Percentiles rank a stretch among this genome's conserved stretches.
These are phyloP conservation scores for Forsythia viridissima DNA, from an alignment of 257 asterid genomes.

Conservation along the genomic window DNA sequence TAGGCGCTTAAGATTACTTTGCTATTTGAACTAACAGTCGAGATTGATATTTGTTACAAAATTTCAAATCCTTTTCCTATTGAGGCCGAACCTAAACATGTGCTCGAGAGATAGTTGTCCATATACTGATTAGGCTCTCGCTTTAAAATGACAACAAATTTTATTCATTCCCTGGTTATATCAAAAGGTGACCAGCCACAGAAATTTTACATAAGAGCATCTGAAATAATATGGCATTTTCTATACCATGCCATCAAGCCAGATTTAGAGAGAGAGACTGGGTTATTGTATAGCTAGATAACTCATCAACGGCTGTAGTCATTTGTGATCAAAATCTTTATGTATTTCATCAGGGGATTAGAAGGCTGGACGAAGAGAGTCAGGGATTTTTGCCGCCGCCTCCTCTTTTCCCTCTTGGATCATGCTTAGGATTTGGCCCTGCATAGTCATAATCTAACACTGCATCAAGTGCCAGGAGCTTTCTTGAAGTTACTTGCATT, in stretches of 20 bases:
- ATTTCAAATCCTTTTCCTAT: not conserved
- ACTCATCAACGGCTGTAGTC: constrained; percentile 9
- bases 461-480: constrained; percentile 39
- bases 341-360: not conserved
- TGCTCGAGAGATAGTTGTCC: not conserved
- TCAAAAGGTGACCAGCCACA: constrained; percentile 14
- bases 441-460: constrained; percentile 69
- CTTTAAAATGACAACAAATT: not conserved
- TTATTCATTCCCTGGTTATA: constrained; percentile 16
- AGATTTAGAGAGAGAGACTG: not conserved
- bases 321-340: constrained; percentile 19
- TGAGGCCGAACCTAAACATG: not conserved
- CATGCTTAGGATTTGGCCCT: constrained; percentile 72
- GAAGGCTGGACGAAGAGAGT: constrained; percentile 6
- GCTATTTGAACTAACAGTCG: not conserved
- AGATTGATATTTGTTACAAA: not conserved
- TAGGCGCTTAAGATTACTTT: not conserved
- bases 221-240: constrained; percentile 21
- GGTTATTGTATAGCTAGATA: constrained; percentile 17
- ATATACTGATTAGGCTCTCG: not conserved
- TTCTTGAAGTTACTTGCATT: constrained; percentile 41
- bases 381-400: constrained; percentile 54
- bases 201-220: constrained; percentile 14
- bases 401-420: constrained; percentile 69
- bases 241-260: not conserved